Conservation (phyloP, 2,329 filamentous ascomycete genomes). For the Exophiala spinifera region DNA sequence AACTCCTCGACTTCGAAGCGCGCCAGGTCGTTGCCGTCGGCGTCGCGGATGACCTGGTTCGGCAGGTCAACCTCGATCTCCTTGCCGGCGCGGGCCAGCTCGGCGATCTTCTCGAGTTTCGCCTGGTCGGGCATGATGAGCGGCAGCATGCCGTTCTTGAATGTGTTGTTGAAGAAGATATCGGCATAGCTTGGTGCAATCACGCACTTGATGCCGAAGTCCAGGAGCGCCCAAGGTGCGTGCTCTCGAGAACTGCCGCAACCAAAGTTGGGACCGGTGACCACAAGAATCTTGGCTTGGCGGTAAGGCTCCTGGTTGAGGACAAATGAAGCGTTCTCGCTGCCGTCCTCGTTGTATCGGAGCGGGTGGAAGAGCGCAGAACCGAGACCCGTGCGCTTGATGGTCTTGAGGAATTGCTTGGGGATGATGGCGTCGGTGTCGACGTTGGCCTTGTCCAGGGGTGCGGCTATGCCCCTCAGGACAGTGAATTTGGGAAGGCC, state of each 20-base stretch:
- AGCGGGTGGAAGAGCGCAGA: constrained; percentile 81
- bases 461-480: constrained; percentile 82
- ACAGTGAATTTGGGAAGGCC: constrained; percentile 81
- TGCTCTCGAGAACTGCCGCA: constrained; percentile 92
- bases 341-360: constrained; percentile 71
- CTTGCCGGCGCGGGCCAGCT: constrained; percentile 71
- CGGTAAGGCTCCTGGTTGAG: constrained; percentile 89
- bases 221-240: constrained; percentile 92
- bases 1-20: constrained; percentile 88
- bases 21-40: constrained; percentile 68
- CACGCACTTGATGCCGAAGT: constrained; percentile 92
- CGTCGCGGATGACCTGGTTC: constrained; percentile 77
- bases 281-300: constrained; percentile 80
- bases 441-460: constrained; percentile 82
- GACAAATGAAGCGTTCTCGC: constrained; percentile 76
- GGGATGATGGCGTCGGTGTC: constrained; percentile 99
- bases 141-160: constrained; percentile 99
- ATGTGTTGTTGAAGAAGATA: constrained; percentile 99
- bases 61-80: constrained; percentile 89
- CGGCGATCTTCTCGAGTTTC: constrained; percentile 67
- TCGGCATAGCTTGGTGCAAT: constrained; percentile 86
- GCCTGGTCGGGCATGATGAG: constrained; percentile 66
- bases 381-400: constrained; percentile 93
- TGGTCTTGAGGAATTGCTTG: constrained; percentile 98
- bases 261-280: constrained; percentile 90